Evolutionary conservation across 345 rosid species (phyloP), one percentile per base, ranked within the genome.

Genomic region (Gossypium longicalyx): DNA sequence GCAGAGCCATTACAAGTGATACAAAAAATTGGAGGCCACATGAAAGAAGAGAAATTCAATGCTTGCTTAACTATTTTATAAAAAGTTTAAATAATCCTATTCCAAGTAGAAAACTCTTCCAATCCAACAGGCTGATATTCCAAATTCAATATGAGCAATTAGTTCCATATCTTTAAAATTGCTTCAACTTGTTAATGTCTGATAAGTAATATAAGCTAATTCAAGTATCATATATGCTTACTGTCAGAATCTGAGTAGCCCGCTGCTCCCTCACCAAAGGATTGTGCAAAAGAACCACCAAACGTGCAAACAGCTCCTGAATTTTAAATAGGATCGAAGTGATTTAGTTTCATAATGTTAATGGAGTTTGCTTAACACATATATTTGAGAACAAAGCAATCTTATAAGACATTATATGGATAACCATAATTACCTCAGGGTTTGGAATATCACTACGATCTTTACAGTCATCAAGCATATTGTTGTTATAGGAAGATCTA

Each of bases 301-400:
- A 85, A 70, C 98, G 97, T 68, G 95, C 97, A 84, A 94, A 92
- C 77, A 92, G 86, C 80, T 89, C 98, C 98, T 94, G 83, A 80
- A 76, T 71, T 77, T 74, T 77, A 56, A 22, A 76, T 57, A 60
- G 19, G 29, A 58, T 61, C 53, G 61, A 69, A 78, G 45, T 67
- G 65, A 63, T 56, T 51, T 45, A 69, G 69, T 56, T 61, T 61
- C 77, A 77, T 47, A 56, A 20, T 1, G 25, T 20, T 19, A 56
- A 56, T 56, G 60, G 60, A 9, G 60, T 56, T 56, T 56, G 27
- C 60, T 22, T 20, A 19, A 54, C 3, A 56, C 27, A 56, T 19
- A 77, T n/a, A 27, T 11, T n/a, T 12, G 22, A 54, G 13, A 76
- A 51, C 16, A 70, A 79, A 52, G 61, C 34, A 27, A 79, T 67